A percentile compares a stretch with the other conserved stretches of the same genome.
phyloP scores from a whole-genome alignment of 495 filamentous ascomycete genomes.

The Penicillium diatomitis region DNA sequence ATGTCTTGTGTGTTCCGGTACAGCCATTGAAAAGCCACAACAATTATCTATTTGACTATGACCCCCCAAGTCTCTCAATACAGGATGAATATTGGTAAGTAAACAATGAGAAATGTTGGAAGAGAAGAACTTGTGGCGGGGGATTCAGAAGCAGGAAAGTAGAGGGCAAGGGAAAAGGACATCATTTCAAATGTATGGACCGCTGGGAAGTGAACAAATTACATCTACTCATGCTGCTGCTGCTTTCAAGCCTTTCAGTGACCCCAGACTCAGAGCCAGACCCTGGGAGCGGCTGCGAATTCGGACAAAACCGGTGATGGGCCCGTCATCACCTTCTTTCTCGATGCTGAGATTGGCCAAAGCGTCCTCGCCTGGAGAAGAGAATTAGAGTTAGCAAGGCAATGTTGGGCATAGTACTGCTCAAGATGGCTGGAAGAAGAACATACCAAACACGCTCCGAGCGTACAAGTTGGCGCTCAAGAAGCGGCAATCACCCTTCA shows the following conservation, averaged over 20 bases:
- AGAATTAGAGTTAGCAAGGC: slow-evolving; percentile 16
- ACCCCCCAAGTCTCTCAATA: slow-evolving; percentile 15
- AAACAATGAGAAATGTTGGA: slow-evolving; percentile 11
- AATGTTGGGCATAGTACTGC: slow-evolving; percentile 4
- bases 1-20: not conserved
- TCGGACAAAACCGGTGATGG: slow-evolving; percentile 96
- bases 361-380: slow-evolving; percentile 82
- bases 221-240: slow-evolving; percentile 35
- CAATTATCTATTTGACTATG: slow-evolving; percentile 25
- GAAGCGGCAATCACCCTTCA: slow-evolving; percentile 98
- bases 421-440: not conserved
- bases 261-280: slow-evolving; percentile 85
- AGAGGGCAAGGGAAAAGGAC: slow-evolving; percentile 10
- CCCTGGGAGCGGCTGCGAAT: slow-evolving; percentile 98
- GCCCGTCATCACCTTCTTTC: slow-evolving; percentile 90
- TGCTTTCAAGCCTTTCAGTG: slow-evolving; percentile 82
- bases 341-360: slow-evolving; percentile 97
- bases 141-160: slow-evolving; percentile 11
- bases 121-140: slow-evolving; percentile 25
- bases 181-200: slow-evolving; percentile 20
- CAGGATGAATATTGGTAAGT: slow-evolving; percentile 3
- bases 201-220: slow-evolving; percentile 17
- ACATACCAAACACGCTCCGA: slow-evolving; percentile 94
- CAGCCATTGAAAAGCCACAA: slow-evolving; percentile 3
- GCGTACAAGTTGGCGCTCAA: slow-evolving; percentile 96